These are phyloP conservation scores for Cochliopodium minus DNA, from an alignment of 208 protist species.

Conservation along the genomic window DNA sequence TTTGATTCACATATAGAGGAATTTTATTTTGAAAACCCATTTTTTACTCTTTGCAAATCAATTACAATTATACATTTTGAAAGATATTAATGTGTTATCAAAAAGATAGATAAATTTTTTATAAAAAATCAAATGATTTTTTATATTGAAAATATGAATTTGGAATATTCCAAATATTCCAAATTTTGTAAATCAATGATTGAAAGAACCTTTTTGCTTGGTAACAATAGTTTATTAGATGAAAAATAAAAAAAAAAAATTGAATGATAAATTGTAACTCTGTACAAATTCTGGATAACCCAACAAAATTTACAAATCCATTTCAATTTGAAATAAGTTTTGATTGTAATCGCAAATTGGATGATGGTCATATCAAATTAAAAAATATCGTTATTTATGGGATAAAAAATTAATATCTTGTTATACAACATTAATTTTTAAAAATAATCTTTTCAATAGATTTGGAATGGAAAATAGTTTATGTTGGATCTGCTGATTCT, in stretches of 20 bases:
- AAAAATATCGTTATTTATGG: not conserved
- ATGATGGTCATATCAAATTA: no score
- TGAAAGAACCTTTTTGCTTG: not conserved
- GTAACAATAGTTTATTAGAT: not conserved
- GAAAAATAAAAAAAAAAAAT: not conserved
- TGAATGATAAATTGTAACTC: constrained; percentile 28
- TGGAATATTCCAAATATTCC: not conserved
- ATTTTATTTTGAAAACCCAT: no score
- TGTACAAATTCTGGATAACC: constrained; percentile 42
- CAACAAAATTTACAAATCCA: constrained; percentile 28
- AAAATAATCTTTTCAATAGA: constrained; percentile 32
- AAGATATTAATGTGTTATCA: no score
- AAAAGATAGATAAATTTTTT: no score
- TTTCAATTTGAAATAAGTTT: constrained; percentile 52
- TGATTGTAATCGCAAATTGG: constrained; percentile 33
- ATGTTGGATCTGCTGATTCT: constrained; percentile 80
- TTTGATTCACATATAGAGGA: no score
- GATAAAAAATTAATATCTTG: not conserved
- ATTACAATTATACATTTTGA: no score
- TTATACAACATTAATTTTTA: not conserved
- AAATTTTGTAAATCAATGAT: not conserved
- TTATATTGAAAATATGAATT: not conserved
- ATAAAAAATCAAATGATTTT: not conserved
- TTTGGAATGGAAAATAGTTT: constrained; percentile 83
- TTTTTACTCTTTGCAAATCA: no score